phyloP scores from a whole-genome alignment of 345 rosid genomes.

The Eucalyptus regnans region DNA sequence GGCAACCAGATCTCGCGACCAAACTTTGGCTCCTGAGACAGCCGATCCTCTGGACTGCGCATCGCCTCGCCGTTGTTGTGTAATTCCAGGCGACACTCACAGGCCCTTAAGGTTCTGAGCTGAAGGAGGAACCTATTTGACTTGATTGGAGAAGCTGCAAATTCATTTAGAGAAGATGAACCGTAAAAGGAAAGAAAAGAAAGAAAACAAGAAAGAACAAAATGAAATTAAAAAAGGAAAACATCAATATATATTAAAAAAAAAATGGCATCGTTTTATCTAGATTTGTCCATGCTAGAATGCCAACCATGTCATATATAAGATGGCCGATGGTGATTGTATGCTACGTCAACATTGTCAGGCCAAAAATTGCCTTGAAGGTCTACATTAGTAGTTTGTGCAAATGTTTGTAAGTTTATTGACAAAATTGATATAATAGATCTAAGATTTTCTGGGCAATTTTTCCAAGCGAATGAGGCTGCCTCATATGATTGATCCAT shows the following conservation, averaged over 20 bases:
- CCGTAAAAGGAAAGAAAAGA: neutral
- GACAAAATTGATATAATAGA: neutral
- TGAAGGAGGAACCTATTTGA: neutral
- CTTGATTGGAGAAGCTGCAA: neutral
- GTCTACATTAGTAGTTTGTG: neutral
- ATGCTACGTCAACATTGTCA: rapidly evolving
- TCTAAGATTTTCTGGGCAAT: too few relatives aligned
- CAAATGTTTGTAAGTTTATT: neutral
- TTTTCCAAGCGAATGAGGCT: neutral
- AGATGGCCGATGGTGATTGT: rapidly evolving
- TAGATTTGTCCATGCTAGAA: neutral
- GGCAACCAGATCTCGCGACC: neutral
- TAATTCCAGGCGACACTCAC: neutral
- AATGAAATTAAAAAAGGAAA: neutral
- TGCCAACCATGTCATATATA: rapidly evolving
- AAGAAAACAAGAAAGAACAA: neutral
- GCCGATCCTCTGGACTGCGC: neutral
- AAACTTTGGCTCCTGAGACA: neutral
- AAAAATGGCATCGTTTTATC: neutral
- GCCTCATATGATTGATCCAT: neutral
- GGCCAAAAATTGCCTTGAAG: neutral
- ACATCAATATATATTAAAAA: rapidly evolving
- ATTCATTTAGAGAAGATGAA: neutral
- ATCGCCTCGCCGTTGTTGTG: neutral
- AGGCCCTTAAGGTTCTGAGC: neutral